Percentiles rank a stretch among this genome's conserved stretches.
Evolutionary conservation across 192 early-diverging fungal species (phyloP).

Genomic region (Spizellomyces punctatus): DNA sequence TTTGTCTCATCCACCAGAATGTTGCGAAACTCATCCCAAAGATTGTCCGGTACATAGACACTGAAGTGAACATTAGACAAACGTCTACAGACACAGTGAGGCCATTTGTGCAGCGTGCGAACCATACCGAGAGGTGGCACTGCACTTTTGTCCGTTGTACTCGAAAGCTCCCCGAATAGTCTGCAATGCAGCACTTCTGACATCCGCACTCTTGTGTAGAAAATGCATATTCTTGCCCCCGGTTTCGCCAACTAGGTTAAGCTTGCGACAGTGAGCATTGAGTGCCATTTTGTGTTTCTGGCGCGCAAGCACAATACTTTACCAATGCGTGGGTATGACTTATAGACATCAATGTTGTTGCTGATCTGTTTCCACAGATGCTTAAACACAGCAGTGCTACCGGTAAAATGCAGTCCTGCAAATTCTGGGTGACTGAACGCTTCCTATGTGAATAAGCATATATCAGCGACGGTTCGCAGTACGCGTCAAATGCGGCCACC

Average conservation of each 20-base stretch:
- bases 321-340: slow-evolving; percentile 88
- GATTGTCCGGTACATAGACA: slow-evolving; percentile 82
- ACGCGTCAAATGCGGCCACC: not conserved
- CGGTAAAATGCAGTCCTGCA: slow-evolving; percentile 95
- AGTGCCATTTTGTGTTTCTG: slow-evolving; percentile 14
- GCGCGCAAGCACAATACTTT: not conserved
- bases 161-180: slow-evolving; percentile 94
- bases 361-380: slow-evolving; percentile 90
- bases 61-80: slow-evolving; percentile 3
- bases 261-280: slow-evolving; percentile 8
- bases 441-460: slow-evolving; percentile 30
- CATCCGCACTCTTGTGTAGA: slow-evolving; percentile 78
- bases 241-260: slow-evolving; percentile 84
- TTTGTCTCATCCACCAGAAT: slow-evolving; percentile 66
- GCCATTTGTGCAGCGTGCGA: not conserved
- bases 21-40: slow-evolving; percentile 75
- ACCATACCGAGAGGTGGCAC: slow-evolving; percentile 80
- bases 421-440: slow-evolving; percentile 90
- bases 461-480: slow-evolving; percentile 3
- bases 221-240: slow-evolving; percentile 99
- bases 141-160: slow-evolving; percentile 99
- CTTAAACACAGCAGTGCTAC: slow-evolving; percentile 91
- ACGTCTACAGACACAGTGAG: not conserved
- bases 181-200: slow-evolving; percentile 78
- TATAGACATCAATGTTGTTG: slow-evolving; percentile 88